These are phyloP conservation scores for Acmispon strigosus DNA, from an alignment of 306 rosid species.

Conservation along the genomic window DNA sequence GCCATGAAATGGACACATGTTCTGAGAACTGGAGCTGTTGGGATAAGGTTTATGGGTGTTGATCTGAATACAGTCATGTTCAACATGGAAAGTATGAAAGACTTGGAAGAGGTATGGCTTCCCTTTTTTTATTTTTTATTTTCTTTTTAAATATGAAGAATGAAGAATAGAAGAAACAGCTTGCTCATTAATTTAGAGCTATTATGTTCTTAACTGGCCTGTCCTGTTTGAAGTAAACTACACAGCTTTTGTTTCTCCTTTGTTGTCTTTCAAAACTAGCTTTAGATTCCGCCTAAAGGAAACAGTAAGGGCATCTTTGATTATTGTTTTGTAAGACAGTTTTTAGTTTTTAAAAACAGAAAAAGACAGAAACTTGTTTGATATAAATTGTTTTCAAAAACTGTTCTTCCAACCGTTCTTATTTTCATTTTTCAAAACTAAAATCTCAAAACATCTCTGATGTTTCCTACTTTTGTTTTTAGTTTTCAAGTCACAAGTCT, in stretches of 20 bases:
- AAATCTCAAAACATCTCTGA: no score
- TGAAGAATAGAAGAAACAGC: not conserved
- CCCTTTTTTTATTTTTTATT: not conserved
- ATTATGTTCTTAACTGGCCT: not conserved
- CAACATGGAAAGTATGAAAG: conserved; percentile 66
- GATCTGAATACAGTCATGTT: conserved; percentile 89
- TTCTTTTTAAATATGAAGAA: not conserved
- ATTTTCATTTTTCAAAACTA: no score
- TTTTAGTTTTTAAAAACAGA: no score
- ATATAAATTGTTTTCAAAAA: no score
- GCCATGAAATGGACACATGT: conserved; percentile 86
- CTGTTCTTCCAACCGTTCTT: no score
- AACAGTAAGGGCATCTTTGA: not conserved
- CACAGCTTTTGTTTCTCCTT: not conserved
- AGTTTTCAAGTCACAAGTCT: no score
- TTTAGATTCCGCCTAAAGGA: not conserved
- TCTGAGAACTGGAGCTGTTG: conserved; percentile 72
- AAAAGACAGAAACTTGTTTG: no score
- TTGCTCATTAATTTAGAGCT: not conserved
- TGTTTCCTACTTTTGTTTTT: no score
- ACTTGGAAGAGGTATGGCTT: conserved; percentile 56
- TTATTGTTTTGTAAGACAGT: no score
- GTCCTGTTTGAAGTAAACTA: not conserved
- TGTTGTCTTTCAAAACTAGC: not conserved
- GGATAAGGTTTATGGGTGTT: conserved; percentile 64